Base-by-base conservation (phyloP, 495 filamentous ascomycete genomes). In the Chlorociboria aeruginascens region DNA sequence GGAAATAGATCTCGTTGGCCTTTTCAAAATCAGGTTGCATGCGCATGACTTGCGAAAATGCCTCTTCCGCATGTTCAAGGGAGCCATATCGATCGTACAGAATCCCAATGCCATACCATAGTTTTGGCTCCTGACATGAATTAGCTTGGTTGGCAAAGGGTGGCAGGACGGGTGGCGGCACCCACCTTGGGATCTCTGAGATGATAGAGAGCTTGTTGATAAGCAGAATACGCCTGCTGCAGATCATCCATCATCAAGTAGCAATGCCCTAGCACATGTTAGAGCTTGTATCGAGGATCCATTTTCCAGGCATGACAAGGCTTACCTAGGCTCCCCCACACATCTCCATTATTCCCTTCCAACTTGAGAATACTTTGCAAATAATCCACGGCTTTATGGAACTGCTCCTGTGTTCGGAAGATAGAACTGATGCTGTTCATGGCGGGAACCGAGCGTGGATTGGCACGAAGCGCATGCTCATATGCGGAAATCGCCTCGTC, bases 51-150 rank as follows among this genome's bases (percentile, higher is more conserved):
- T 99, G 87, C 3, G 92, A 95, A 63, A 97, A 97, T 11, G 92
- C 92, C 61, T 97, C 93, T 61, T 99, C 92, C 52, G 92, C 92
- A 68, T 97, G 93, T 52, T 99, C 92, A 37, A 96, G 78, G 8
- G 89, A 96, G 0, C 92, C 92, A 59, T 97, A 99, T 34, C 92
- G 78, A 60, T 99, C 92, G 55, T 99, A 99, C 3, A 99, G 68
- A 45, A 99, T 99, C 34, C 92, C 92, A 46, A 99, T 99, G 14
- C 92, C 92, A 61, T 99, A 99, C 92, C 92, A 99, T 8, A 99
- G 73, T 60, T 95, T 95, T 6, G 92, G 92, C 60, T 99, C 93
- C 86, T 95, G 57, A n/a, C n/a, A 30, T 2, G 1, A 16, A 14
- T 51, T 29, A 51, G 31, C 37, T 34, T 25, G 13, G 16, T n/a